A percentile compares a stretch with the other conserved stretches of the same genome.
Conservation (phyloP, 192 early-diverging fungal genomes). For the Entomortierella beljakovae region DNA sequence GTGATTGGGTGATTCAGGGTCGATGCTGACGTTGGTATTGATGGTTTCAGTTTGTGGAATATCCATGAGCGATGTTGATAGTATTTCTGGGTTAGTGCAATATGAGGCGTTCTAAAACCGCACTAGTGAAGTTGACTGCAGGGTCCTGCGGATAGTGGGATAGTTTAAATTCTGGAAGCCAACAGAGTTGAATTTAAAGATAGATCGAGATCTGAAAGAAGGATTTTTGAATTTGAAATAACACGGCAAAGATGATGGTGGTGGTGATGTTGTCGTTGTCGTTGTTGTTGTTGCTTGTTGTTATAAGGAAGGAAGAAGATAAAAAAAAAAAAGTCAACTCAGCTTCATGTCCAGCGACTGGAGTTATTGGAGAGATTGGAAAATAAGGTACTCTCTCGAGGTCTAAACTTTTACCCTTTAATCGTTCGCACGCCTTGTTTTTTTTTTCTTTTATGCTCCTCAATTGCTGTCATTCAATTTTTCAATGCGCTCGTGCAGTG, state of each 20-base stretch:
- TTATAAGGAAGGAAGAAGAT: not conserved
- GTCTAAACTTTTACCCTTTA: not conserved
- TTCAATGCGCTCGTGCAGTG: too few relatives aligned
- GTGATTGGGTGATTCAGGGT: conserved; percentile 2
- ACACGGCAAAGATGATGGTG: too few relatives aligned
- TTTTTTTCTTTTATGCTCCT: conserved; percentile 22
- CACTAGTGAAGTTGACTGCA: not conserved
- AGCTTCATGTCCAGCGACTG: not conserved
- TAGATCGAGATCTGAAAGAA: too few relatives aligned
- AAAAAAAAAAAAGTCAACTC: conserved; percentile 4
- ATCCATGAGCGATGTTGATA: not conserved
- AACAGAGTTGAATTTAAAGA: too few relatives aligned
- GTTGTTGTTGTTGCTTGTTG: too few relatives aligned
- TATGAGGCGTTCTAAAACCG: not conserved
- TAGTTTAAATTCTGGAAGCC: too few relatives aligned
- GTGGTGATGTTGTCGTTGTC: too few relatives aligned
- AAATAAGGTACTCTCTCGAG: too few relatives aligned
- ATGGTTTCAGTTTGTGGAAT: conserved; percentile 35
- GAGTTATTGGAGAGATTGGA: not conserved
- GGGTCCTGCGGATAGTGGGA: not conserved
- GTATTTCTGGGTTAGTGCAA: not conserved
- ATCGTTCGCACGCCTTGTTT: conserved; percentile 33
- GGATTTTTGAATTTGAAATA: too few relatives aligned
- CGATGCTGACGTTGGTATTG: conserved; percentile 15
- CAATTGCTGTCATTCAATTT: too few relatives aligned